Conservation (phyloP, 805 yeast genomes). For the Candida oleophila region DNA sequence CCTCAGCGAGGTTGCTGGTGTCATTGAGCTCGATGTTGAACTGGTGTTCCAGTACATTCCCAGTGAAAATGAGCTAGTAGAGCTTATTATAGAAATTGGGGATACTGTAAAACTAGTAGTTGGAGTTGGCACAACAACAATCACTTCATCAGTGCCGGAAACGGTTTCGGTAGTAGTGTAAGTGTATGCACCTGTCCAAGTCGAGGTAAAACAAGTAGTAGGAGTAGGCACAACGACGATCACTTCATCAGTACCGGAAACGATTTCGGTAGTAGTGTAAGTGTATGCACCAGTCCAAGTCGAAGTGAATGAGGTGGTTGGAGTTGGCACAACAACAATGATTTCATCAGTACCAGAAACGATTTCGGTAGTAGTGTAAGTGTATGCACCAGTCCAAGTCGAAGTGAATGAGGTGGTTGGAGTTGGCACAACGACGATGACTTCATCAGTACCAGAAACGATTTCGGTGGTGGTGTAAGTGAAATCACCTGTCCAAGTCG, state of each 20-base stretch:
- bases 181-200: too few relatives aligned
- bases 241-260: background rate
- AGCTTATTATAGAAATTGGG: too few relatives aligned
- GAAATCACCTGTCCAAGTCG: conserved; percentile 5
- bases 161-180: too few relatives aligned
- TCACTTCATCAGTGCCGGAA: too few relatives aligned
- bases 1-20: too few relatives aligned
- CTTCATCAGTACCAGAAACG: conserved; percentile 12
- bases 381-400: conserved; percentile 4
- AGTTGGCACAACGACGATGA: conserved; percentile 14
- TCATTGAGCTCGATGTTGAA: too few relatives aligned
- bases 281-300: too few relatives aligned
- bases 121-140: too few relatives aligned
- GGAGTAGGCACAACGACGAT: background rate
- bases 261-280: background rate
- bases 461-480: conserved; percentile 6
- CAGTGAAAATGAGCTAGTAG: too few relatives aligned
- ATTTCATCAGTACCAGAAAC: background rate
- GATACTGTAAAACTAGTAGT: too few relatives aligned
- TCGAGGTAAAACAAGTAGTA: background rate
- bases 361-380: conserved; percentile 4
- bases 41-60: too few relatives aligned
- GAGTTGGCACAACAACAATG: background rate
- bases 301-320: conserved; percentile 10
- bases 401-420: conserved; percentile 8